phyloP scores from a whole-genome alignment of 768 basidiomycete species.

The Pisolithus orientalis region DNA sequence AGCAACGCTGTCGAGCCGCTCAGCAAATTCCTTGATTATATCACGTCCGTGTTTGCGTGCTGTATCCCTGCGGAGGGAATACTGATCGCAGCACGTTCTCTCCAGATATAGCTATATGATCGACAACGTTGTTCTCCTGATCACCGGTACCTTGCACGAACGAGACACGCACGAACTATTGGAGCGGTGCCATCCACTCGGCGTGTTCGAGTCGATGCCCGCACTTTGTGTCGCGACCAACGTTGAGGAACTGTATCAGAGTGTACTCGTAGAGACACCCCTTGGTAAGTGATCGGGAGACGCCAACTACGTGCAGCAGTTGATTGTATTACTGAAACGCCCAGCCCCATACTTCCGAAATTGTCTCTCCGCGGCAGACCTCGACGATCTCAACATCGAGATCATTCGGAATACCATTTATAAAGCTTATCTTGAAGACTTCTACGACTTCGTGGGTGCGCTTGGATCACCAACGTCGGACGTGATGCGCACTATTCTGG shows the following conservation, averaged over 20 bases:
- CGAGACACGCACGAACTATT: constrained; percentile 95
- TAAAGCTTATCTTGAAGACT: constrained; percentile 98
- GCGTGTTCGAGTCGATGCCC: constrained; percentile 97
- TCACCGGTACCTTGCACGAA: constrained; percentile 95
- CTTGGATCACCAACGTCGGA: constrained; percentile 84
- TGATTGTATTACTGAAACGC: neutral
- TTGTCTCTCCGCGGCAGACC: constrained; percentile 89
- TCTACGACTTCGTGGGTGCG: constrained; percentile 74
- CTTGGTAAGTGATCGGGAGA: constrained; percentile 57
- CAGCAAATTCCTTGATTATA: constrained; percentile 92
- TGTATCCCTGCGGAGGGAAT: neutral
- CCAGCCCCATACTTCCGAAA: constrained; percentile 93
- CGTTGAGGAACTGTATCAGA: constrained; percentile 96
- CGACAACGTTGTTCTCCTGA: constrained; percentile 96
- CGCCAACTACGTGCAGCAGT: constrained; percentile 1
- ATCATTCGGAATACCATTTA: constrained; percentile 99
- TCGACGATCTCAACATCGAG: constrained; percentile 99
- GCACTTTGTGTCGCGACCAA: constrained; percentile 98
- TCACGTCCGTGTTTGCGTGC: constrained; percentile 64
- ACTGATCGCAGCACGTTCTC: constrained; percentile 4
- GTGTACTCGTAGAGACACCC: constrained; percentile 95
- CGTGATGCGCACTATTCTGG: constrained; percentile 86
- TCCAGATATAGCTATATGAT: constrained; percentile 97
- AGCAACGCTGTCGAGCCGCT: constrained; percentile 89
- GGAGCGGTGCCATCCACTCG: constrained; percentile 94